Base-by-base conservation (phyloP, 352 stramenopile species). In the Phytopythium delawarense region DNA sequence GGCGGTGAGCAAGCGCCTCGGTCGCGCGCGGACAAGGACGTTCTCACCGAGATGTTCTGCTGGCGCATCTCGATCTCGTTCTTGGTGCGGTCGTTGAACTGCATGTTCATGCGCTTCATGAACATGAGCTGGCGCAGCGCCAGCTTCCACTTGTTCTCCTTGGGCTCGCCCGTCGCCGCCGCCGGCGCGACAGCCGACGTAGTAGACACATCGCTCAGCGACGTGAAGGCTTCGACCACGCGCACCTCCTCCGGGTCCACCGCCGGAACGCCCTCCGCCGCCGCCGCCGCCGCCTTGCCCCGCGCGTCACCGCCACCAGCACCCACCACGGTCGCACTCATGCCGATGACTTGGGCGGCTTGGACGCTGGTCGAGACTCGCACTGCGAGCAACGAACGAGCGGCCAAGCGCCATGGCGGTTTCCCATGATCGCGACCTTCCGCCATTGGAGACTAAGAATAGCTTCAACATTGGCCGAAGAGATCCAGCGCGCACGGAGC, bases 41-140 rank as follows among this genome's bases (percentile, higher is more conserved):
- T 62, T 67, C 28, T 15, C 48, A 89, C 83, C 68, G 81, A 79
- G 62, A 91, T 92, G 54, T 90, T 86, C 32, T 92, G 81, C 59
- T 92, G 84, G 1, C 78, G 79, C 3, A 87, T 57, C 66, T 92
- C 79, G 54, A 92, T 92, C 61, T 92, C 84, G 62, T 89, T 90
- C 66, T 88, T 88, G 20, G 75, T 88, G 49, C 78, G 78, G 62
- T 84, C 67, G 52, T 89, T 89, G 50, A 89, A 84, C 60, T 90
- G 72, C 78, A 87, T 84, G 61, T 92, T 88, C 80, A 91, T 90
- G 37, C 76, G 66, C 63, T 91, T 91, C 79, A 92, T 91, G 70
- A 92, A 91, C 71, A 89, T 79, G 42, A 92, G 75, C 60, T 92
- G 84, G 13, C 79, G 78, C 52, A 92, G 87, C 39, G 78, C 78